phyloP scores from a whole-genome alignment of 2,329 filamentous ascomycete genomes.

The Pseudopyricularia cyperi region DNA sequence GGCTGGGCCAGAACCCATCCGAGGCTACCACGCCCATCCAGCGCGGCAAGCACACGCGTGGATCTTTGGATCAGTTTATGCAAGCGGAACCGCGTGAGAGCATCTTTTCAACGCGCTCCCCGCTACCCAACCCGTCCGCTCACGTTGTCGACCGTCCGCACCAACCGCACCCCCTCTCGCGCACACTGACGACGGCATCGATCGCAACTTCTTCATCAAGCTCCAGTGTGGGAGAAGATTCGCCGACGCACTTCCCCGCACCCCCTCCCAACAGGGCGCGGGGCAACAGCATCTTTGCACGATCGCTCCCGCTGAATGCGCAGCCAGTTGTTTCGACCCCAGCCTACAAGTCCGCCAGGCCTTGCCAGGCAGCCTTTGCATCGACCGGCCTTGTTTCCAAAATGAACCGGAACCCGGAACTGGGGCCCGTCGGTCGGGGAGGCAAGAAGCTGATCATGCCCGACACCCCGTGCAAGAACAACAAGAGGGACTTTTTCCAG shows the following conservation, averaged over 20 bases:
- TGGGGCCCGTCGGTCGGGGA: conserved; percentile 34
- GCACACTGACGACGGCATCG: conserved; percentile 57
- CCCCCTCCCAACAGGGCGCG: conserved; percentile 39
- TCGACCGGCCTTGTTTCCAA: conserved; percentile 94
- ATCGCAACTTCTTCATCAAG: conserved; percentile 53
- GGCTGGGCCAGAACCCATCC: conserved; percentile 32
- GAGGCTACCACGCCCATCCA: conserved; percentile 44
- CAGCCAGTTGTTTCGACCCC: conserved; percentile 51
- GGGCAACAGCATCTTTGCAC: conserved; percentile 47
- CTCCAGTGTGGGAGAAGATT: conserved; percentile 65
- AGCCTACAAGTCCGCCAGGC: conserved; percentile 63
- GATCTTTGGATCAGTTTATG: conserved; percentile 69
- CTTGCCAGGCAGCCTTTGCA: conserved; percentile 74
- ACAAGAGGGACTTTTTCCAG: conserved; percentile 21
- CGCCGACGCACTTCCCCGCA: conserved; percentile 48
- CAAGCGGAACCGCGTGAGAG: conserved; percentile 50
- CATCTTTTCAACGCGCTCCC: conserved; percentile 44
- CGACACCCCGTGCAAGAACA: conserved; percentile 92
- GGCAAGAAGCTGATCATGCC: conserved; percentile 60
- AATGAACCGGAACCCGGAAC: conserved; percentile 72
- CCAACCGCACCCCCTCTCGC: conserved; percentile 71
- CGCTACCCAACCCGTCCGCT: conserved; percentile 37
- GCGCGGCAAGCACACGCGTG: conserved; percentile 51
- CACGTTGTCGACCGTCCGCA: conserved; percentile 34
- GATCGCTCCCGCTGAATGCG: conserved; percentile 59